Evolutionary conservation across 371 early-diverging fungal genomes (phyloP), one percentile per base, ranked within the genome.

Genomic region (Zancudomyces culisetae): DNA sequence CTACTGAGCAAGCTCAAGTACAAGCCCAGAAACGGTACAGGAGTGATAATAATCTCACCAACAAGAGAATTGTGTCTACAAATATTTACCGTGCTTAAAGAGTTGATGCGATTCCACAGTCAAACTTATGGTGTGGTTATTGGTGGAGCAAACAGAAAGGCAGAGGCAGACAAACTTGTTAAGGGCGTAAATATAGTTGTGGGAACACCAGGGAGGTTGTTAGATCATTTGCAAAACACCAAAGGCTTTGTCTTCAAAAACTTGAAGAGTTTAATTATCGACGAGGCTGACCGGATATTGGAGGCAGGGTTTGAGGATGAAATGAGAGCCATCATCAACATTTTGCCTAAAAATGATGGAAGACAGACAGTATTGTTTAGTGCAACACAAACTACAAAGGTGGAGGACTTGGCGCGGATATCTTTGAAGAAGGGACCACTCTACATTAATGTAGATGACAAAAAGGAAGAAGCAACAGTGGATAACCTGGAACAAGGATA

Each of bases 1-100:
- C 60, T 90, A 53, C 71, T 98, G 27, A 72, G 75, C 55, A 82
- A 73, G 55, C 71, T 88, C 23, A 81, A 83, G 63, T 81, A 81
- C 62, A 94, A 94, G 75, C 88, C 96, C 23, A 80, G 95, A 64
- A 95, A 94, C 60, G 98, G 90, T 51, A 95, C 96, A 0, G 96
- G 96, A 51, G 84, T 89, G 21, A 68, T 98, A 47, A 79, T 99
- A 54, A 92, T 99, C 52, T 83, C 96, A 10, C 99, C 99, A 20
- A 99, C 99, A 40, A 83, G 99, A 63, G 99, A 99, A 73, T 77
- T 99, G 51, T 96, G 98, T 28, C 73, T 98, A 53, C 99, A 99
- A 70, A 98, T 97, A 58, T 91, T 89, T 70, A 91, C 94, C 21
- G 97, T 97, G 90, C 41, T 93, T 23, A 87, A 90, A 56, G 92